phyloP scores from a whole-genome alignment of 2,329 filamentous ascomycete genomes.

The Scleromitrula shiraiana region DNA sequence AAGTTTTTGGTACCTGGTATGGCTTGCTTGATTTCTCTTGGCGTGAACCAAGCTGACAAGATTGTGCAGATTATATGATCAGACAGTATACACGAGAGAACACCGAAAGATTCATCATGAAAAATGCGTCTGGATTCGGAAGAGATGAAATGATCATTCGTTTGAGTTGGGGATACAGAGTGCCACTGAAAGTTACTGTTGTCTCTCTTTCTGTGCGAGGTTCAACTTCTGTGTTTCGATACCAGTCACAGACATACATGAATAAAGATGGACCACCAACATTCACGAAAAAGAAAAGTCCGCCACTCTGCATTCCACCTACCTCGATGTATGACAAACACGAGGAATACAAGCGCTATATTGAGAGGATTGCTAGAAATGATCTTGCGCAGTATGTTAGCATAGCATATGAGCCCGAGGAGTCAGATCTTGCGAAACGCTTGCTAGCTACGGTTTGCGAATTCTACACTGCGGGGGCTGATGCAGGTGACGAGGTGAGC shows the following conservation, averaged over 20 bases:
- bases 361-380: constrained; percentile 22
- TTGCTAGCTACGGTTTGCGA: constrained; percentile 19
- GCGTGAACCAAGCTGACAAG: constrained; percentile 7
- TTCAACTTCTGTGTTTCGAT: constrained; percentile 19
- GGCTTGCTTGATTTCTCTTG: background rate
- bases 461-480: constrained; percentile 19
- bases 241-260: constrained; percentile 15
- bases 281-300: constrained; percentile 21
- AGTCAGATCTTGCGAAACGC: constrained; percentile 21
- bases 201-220: constrained; percentile 22
- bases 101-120: constrained; percentile 23
- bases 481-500: constrained; percentile 22
- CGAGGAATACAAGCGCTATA: constrained; percentile 21
- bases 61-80: constrained; percentile 21
- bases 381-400: constrained; percentile 19
- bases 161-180: constrained; percentile 25
- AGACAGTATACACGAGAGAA: constrained; percentile 24
- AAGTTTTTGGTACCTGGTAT: constrained; percentile 26
- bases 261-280: constrained; percentile 12
- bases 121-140: constrained; percentile 24
- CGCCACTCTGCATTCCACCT: constrained; percentile 25
- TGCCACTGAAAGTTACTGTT: constrained; percentile 20
- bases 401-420: constrained; percentile 21
- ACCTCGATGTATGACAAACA: constrained; percentile 25
- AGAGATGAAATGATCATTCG: constrained; percentile 18